phyloP scores from a whole-genome alignment of 768 basidiomycete genomes.

The Cystobasidium onofrii region DNA sequence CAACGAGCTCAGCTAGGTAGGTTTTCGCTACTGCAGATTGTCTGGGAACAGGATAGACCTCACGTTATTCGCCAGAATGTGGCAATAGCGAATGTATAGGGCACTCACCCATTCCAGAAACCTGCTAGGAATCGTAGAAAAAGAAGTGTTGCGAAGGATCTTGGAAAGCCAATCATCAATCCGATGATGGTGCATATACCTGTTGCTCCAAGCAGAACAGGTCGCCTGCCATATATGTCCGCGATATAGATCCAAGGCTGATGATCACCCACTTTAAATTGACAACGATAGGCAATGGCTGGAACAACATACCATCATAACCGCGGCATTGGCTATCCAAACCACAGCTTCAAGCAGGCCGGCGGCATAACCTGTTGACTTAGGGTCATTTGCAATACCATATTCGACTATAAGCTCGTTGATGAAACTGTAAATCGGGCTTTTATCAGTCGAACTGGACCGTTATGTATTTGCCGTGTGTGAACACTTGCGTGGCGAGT shows the following conservation, averaged over 20 bases:
- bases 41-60: background rate
- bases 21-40: slow-evolving; percentile 10
- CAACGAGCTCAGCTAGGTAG: slow-evolving; percentile 21
- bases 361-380: slow-evolving; percentile 2
- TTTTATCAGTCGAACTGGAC: too few species aligned
- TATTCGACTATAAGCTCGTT: slow-evolving; percentile 30
- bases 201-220: background rate
- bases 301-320: slow-evolving; percentile 2
- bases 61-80: background rate
- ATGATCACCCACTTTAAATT: background rate
- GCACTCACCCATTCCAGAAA: slow-evolving; percentile 6
- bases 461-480: too few species aligned
- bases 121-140: slow-evolving; percentile 2
- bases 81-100: too few species aligned
- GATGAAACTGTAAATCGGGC: slow-evolving; percentile 2
- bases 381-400: slow-evolving; percentile 7
- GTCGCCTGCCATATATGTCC: slow-evolving; percentile 4
- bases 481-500: background rate
- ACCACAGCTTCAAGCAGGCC: slow-evolving; percentile 3
- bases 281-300: too few species aligned
- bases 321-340: background rate
- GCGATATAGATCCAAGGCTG: slow-evolving; percentile 18
- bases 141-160: background rate
- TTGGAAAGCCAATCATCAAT: background rate
- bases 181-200: background rate